These are phyloP conservation scores for Claviceps sorghi DNA, from an alignment of 2,329 filamentous ascomycete species.

Conservation along the genomic window DNA sequence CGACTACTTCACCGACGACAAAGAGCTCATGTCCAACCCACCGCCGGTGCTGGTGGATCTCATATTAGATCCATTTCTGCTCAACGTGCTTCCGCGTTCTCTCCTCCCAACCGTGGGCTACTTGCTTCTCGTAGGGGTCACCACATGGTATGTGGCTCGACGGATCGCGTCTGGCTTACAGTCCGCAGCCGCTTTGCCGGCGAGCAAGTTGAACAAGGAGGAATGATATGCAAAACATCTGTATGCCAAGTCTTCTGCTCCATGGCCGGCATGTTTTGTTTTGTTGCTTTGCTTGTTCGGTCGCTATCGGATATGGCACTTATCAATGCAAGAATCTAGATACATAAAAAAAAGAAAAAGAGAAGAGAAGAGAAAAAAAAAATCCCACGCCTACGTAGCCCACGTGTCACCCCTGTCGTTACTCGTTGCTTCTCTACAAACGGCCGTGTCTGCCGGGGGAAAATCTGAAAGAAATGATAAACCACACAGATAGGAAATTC, in stretches of 20 bases:
- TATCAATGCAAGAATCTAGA: slow-evolving; percentile 2
- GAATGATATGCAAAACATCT: slow-evolving; percentile 14
- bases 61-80: slow-evolving; percentile 74
- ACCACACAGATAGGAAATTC: not conserved
- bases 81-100: slow-evolving; percentile 67
- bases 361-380: too few species aligned
- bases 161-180: slow-evolving; percentile 16
- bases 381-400: not conserved
- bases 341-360: not conserved
- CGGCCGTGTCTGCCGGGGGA: not conserved
- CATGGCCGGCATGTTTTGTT: too few species aligned
- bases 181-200: slow-evolving; percentile 12
- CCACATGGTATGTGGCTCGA: slow-evolving; percentile 29
- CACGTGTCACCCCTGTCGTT: slow-evolving; percentile 1
- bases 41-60: slow-evolving; percentile 63
- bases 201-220: slow-evolving; percentile 23
- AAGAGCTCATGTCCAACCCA: slow-evolving; percentile 58
- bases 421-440: slow-evolving; percentile 4
- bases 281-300: not conserved
- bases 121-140: slow-evolving; percentile 44
- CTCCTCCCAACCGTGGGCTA: slow-evolving; percentile 59
- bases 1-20: slow-evolving; percentile 69
- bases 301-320: not conserved
- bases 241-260: not conserved
- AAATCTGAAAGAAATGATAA: not conserved